phyloP scores from a whole-genome alignment of 805 yeast species.

The Hanseniaspora pseudoguilliermondii region DNA sequence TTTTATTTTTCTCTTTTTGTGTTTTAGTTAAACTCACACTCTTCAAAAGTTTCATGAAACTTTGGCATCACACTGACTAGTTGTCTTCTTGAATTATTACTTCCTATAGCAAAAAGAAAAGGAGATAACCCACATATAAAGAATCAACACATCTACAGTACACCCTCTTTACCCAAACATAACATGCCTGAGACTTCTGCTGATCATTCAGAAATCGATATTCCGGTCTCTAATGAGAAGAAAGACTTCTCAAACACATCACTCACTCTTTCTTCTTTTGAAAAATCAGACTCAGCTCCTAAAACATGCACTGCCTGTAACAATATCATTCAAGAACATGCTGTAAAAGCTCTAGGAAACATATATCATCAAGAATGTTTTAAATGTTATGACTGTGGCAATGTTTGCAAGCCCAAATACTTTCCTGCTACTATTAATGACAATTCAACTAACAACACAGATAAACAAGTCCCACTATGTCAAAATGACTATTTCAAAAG shows the following conservation, averaged over 20 bases:
- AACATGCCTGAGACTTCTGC: not conserved
- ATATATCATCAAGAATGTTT: constrained; percentile 83
- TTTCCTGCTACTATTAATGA: constrained; percentile 52
- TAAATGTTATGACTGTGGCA: constrained; percentile 71
- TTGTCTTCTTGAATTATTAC: no score
- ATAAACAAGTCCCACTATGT: constrained; percentile 54
- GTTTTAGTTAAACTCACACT: not conserved
- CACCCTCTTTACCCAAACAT: not conserved
- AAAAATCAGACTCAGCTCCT: constrained; percentile 11
- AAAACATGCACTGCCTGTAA: constrained; percentile 43
- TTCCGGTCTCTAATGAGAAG: not conserved
- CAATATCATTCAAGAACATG: constrained; percentile 50
- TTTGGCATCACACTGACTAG: no score
- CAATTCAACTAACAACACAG: constrained; percentile 23
- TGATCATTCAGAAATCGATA: not conserved
- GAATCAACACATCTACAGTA: no score
- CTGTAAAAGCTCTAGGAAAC: constrained; percentile 69
- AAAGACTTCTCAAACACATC: not conserved
- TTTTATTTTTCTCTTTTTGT: not conserved
- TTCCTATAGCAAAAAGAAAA: no score
- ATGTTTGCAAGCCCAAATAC: constrained; percentile 71
- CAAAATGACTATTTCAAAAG: constrained; percentile 86
- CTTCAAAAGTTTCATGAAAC: not conserved
- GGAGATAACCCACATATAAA: no score
- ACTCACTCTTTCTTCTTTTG: not conserved